phyloP scores from a whole-genome alignment of 2,329 filamentous ascomycete species.

The Madurella mycetomatis region DNA sequence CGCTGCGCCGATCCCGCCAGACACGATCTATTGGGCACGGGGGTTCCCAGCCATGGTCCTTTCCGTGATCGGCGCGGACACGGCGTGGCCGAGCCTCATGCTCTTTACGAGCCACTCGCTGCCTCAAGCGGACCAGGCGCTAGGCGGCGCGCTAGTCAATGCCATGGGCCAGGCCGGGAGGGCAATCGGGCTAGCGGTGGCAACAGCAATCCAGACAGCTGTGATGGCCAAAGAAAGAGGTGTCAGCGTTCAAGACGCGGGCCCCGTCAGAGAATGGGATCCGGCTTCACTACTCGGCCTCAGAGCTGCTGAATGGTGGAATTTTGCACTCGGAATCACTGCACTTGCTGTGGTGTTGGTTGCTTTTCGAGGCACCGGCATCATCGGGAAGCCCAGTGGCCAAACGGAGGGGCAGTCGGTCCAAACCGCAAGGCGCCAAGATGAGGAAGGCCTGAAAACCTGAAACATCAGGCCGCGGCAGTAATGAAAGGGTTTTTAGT shows the following conservation, averaged over 20 bases:
- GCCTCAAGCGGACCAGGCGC: conserved; percentile 58
- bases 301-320: conserved; percentile 49
- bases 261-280: conserved; percentile 42
- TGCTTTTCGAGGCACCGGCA: conserved; percentile 49
- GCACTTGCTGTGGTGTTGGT: conserved; percentile 42
- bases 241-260: conserved; percentile 41
- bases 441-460: background rate
- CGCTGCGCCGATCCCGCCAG: conserved; percentile 56
- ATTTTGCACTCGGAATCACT: conserved; percentile 43
- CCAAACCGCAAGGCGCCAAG: background rate
- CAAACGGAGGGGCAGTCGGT: conserved; percentile 5
- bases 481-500: no score
- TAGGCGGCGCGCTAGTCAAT: conserved; percentile 66
- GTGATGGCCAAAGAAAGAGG: conserved; percentile 50
- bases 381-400: conserved; percentile 42
- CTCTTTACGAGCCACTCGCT: conserved; percentile 62
- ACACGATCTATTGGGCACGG: conserved; percentile 63
- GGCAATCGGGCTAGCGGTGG: conserved; percentile 61
- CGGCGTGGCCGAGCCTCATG: conserved; percentile 60
- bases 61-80: conserved; percentile 62
- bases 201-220: conserved; percentile 60
- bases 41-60: conserved; percentile 63
- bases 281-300: conserved; percentile 44
- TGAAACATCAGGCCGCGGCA: background rate
- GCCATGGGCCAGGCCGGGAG: conserved; percentile 61